phyloP scores from a whole-genome alignment of 805 yeast species.

The Candida maris region DNA sequence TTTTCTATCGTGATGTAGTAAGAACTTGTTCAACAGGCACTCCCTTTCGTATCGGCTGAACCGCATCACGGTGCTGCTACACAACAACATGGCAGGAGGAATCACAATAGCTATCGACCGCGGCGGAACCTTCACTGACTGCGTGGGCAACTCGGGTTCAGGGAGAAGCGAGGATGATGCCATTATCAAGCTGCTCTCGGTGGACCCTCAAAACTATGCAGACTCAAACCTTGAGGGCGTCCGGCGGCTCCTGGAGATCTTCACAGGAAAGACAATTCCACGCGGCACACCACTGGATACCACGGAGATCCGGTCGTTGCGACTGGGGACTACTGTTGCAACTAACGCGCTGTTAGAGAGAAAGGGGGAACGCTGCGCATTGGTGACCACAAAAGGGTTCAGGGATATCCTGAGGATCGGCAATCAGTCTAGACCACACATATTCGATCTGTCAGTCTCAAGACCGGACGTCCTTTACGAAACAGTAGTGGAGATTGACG shows the following conservation, averaged over 20 bases:
- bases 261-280: constrained; percentile 52
- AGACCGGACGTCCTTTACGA: constrained; percentile 72
- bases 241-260: constrained; percentile 65
- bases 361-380: constrained; percentile 85
- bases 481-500: constrained; percentile 79
- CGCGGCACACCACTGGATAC: constrained; percentile 60
- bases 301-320: constrained; percentile 57
- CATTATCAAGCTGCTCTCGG: constrained; percentile 77
- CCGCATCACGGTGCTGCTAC: too few species aligned
- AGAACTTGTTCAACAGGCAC: too few species aligned
- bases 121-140: constrained; percentile 93
- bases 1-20: too few species aligned
- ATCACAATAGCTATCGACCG: constrained; percentile 48
- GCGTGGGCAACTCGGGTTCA: constrained; percentile 50
- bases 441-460: constrained; percentile 75
- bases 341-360: constrained; percentile 92
- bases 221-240: constrained; percentile 96
- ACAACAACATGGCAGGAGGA: constrained; percentile 15
- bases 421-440: constrained; percentile 86
- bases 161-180: constrained; percentile 52
- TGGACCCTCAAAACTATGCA: constrained; percentile 79
- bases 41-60: too few species aligned
- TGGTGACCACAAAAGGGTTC: constrained; percentile 85
- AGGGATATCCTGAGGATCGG: constrained; percentile 81
- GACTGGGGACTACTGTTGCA: constrained; percentile 95